These are phyloP conservation scores for Salix arbutifolia DNA, from an alignment of 345 rosid genomes.

Conservation along the genomic window DNA sequence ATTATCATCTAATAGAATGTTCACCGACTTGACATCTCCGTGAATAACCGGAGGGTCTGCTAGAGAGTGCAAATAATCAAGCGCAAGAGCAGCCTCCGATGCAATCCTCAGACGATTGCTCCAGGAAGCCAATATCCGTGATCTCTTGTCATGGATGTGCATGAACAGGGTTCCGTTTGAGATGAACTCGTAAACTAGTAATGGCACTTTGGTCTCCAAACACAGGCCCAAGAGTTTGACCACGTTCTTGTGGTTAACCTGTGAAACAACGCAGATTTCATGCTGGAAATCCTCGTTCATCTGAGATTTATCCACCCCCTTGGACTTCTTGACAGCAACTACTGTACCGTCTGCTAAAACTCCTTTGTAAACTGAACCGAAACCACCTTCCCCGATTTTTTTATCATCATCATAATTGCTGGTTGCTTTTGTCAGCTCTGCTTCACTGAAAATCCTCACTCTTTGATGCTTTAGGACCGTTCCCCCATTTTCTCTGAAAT, in stretches of 20 bases:
- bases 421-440: constrained; percentile 27
- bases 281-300: constrained; percentile 19
- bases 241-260: constrained; percentile 32
- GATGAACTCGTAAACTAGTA: constrained; percentile 29
- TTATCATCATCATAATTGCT: constrained; percentile 11
- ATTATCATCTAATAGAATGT: constrained; percentile 32
- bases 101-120: constrained; percentile 18
- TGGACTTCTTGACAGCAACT: constrained; percentile 22
- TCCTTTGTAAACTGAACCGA: constrained; percentile 29
- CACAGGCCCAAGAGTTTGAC: constrained; percentile 34
- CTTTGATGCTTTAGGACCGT: constrained; percentile 24
- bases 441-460: constrained; percentile 27
- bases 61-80: constrained; percentile 32
- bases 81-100: constrained; percentile 29
- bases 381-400: constrained; percentile 28
- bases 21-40: constrained; percentile 28
- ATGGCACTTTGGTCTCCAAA: constrained; percentile 30
- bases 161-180: constrained; percentile 24
- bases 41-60: constrained; percentile 38
- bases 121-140: constrained; percentile 15
- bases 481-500: constrained; percentile 30
- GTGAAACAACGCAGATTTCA: constrained; percentile 26
- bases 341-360: neutral
- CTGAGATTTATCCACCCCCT: constrained; percentile 12
- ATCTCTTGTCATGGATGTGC: constrained; percentile 18